Evolutionary conservation across 148 eudicot genomes (phyloP), one percentile per base, ranked within the genome.

Genomic region (Cornus suecica): DNA sequence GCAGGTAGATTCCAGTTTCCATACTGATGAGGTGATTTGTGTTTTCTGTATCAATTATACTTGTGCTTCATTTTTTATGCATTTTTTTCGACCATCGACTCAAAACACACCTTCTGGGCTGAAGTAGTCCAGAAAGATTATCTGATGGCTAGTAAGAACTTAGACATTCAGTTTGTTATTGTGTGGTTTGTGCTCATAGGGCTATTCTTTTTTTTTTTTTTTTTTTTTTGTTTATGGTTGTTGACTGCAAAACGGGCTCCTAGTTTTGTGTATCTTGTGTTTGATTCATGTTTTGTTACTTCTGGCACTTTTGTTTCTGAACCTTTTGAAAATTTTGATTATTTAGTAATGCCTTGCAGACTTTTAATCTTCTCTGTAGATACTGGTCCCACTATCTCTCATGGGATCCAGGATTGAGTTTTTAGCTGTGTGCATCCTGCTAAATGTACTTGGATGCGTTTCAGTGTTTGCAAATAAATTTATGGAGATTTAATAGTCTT

Each of bases 11-110:
- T 85, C 89, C 67, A 73, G 82, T 70, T 77, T 86, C 73, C 90
- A 87, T 62, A 91, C 70, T 86, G 97, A 92, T 56, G 97, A 86
- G 97, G 99, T 88, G 65, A 65, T 66, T 62, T 71, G 41, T 65
- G 34, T 65, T 63, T 32, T 67, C 4, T 31, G 54, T 58, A 2
- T 20, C 26, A 28, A 45, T 34, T 31, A 22, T 74, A n/a, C n/a
- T 32, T 70, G 14, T n/a, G 61, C 34, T 70, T 51, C 18, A 58
- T 62, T 37, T 54, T 23, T 7, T 24, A 15, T 63, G 69, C 67
- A 15, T 73, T 15, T 71, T 16, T 27, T 30, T 30, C 18, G 4
- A 48, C 15, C 2, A 11, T 72, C 23, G 15, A 65, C 37, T 18
- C 48, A 32, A 24, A 13, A 30, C 4, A 20, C 48, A 68, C 71